Conservation (phyloP, 2,329 filamentous ascomycete genomes). For the Clathrospora elynae region DNA sequence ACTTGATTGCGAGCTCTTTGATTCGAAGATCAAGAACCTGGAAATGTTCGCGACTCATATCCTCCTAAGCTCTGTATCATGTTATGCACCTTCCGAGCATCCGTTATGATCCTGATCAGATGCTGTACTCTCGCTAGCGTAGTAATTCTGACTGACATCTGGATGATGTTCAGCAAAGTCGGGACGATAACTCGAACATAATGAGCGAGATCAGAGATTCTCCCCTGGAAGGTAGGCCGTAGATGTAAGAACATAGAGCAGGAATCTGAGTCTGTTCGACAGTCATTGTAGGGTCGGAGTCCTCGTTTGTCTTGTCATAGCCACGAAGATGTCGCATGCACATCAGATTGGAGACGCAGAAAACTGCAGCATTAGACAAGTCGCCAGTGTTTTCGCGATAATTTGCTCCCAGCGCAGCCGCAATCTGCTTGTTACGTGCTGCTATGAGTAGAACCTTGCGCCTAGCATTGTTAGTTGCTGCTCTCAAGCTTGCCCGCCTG, state of each 20-base stretch:
- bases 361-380: slow-evolving; percentile 12
- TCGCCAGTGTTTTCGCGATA: slow-evolving; percentile 21
- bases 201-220: slow-evolving; percentile 8
- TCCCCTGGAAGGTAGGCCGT: slow-evolving; percentile 21
- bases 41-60: background rate
- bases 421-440: slow-evolving; percentile 18
- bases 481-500: background rate
- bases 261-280: slow-evolving; percentile 26
- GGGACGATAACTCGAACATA: slow-evolving; percentile 3
- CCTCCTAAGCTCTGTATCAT: background rate
- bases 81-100: slow-evolving; percentile 9
- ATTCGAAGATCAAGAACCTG: background rate
- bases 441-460: slow-evolving; percentile 8
- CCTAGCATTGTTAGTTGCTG: background rate
- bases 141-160: slow-evolving; percentile 24
- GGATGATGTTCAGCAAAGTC: slow-evolving; percentile 19
- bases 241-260: slow-evolving; percentile 15
- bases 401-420: slow-evolving; percentile 4
- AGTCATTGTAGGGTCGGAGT: slow-evolving; percentile 8
- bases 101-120: slow-evolving; percentile 14
- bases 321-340: slow-evolving; percentile 24
- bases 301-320: background rate
- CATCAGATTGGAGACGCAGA: slow-evolving; percentile 27
- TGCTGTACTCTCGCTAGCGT: slow-evolving; percentile 22
- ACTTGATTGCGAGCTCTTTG: background rate